Evolutionary conservation across 148 eudicot species (phyloP).

Genomic region (Salicornia ramosissima): DNA sequence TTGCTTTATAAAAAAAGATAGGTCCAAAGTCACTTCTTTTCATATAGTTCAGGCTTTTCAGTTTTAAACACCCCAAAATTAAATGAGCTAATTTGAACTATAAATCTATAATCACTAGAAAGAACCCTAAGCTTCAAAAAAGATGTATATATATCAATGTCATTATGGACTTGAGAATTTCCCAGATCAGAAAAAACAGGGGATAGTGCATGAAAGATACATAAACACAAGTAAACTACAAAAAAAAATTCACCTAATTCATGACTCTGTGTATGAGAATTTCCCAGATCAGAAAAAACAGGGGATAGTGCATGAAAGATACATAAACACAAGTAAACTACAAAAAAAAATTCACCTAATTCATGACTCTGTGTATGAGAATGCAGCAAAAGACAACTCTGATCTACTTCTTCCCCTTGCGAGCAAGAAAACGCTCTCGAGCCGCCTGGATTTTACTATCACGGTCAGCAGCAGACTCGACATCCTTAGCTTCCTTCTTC

Average conservation of each 20-base stretch:
- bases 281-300: conserved; percentile 1
- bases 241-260: background rate
- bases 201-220: background rate
- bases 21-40: background rate
- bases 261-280: background rate
- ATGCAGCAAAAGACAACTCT: background rate
- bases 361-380: background rate
- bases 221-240: background rate
- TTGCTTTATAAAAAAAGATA: background rate
- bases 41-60: background rate
- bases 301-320: background rate
- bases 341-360: background rate
- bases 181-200: background rate
- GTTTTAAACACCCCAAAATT: background rate
- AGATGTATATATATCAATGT: background rate
- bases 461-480: conserved; percentile 47
- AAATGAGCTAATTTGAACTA: background rate
- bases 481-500: conserved; percentile 30
- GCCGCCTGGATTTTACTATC: conserved; percentile 76
- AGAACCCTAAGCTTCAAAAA: background rate
- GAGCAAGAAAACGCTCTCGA: conserved; percentile 87
- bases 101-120: background rate
- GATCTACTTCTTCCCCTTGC: conserved; percentile 53
- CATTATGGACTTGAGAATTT: background rate
- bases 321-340: background rate